Evolutionary conservation across 2,329 filamentous ascomycete species (phyloP), one percentile per base, ranked within the genome.

Genomic region (Phialocephala subalpina): DNA sequence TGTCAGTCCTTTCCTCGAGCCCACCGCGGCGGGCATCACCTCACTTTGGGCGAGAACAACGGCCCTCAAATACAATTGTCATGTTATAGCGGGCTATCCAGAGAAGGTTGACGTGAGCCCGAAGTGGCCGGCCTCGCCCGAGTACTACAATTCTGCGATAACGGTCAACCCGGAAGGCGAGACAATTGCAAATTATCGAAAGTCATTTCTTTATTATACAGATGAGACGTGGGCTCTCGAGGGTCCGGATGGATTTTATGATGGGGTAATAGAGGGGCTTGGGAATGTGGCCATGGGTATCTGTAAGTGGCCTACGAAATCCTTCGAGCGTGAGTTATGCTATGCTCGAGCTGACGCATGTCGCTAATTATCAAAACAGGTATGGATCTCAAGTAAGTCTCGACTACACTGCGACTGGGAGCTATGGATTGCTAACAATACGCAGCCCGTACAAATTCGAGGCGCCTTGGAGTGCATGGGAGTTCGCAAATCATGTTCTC

Each of bases 51-150:
- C 92, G 0, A 82, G 87, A 42, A 87, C 84, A 0, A 86, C 84
- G 0, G 92, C 92, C 0, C 80, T 87, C 25, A 88, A 88, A 70
- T 83, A 91, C 73, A 82, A 89, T 66, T 94, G 91, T 73, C 80
- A 84, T 59, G 90, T 95, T 0, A 85, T 87, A 0, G 87, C 88
- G 1, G 92, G 92, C 0, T 96, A 95, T 63, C 92, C 92, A 0
- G 92, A 96, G 64, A 87, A 85, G 71, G 85, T 85, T 0, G 87
- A 90, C 58, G 73, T 84, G 0, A 75, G 80, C 0, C 59, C 75
- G 0, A 80, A 80, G 27, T 87, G 85, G 83, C 86, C 87, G 0
- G 64, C 73, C 20, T 76, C 74, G 0, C 82, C 84, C 0, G 84
- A 87, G 68, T 87, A 85, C 38, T 87, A 87, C 74, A 87, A 87